Percentiles rank a stretch among this genome's conserved stretches.
Evolutionary conservation across 2,329 filamentous ascomycete genomes (phyloP).

Genomic region (Chaetomium sp.): DNA sequence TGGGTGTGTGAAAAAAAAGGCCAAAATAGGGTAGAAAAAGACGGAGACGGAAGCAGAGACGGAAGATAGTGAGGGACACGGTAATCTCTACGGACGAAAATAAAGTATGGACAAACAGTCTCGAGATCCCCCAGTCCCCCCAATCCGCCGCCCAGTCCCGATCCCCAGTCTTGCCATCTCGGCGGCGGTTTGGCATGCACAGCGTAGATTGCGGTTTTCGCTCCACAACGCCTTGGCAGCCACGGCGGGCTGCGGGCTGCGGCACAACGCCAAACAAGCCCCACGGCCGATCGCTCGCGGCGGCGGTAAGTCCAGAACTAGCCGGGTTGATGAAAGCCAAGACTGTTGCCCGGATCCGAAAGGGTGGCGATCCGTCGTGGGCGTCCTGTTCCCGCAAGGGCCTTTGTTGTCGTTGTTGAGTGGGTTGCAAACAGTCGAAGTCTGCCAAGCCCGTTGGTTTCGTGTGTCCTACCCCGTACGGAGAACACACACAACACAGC

Average conservation of each 20-base stretch:
- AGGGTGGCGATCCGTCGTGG: conserved; percentile 9
- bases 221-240: conserved; percentile 21
- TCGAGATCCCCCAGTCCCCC: conserved; percentile 18
- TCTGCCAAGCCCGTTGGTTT: too few relatives aligned
- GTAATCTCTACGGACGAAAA: conserved; percentile 1
- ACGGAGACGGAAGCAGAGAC: too few relatives aligned
- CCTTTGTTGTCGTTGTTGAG: not conserved
- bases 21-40: too few relatives aligned
- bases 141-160: conserved; percentile 11
- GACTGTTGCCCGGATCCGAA: conserved; percentile 14
- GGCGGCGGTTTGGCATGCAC: conserved; percentile 21
- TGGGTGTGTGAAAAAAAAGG: too few relatives aligned
- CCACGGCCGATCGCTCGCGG: conserved; percentile 20
- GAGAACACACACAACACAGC: not conserved
- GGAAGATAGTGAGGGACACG: not conserved
- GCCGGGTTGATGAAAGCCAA: conserved; percentile 12
- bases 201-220: conserved; percentile 21
- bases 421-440: not conserved
- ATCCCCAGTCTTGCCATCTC: conserved; percentile 17
- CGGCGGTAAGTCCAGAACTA: conserved; percentile 13
- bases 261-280: conserved; percentile 14
- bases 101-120: conserved; percentile 16
- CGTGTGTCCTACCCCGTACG: too few relatives aligned
- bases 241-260: conserved; percentile 13
- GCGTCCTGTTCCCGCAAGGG: conserved; percentile 10